Conservation (phyloP, 768 basidiomycete genomes). For the Trichaptum fuscoviolaceum region DNA sequence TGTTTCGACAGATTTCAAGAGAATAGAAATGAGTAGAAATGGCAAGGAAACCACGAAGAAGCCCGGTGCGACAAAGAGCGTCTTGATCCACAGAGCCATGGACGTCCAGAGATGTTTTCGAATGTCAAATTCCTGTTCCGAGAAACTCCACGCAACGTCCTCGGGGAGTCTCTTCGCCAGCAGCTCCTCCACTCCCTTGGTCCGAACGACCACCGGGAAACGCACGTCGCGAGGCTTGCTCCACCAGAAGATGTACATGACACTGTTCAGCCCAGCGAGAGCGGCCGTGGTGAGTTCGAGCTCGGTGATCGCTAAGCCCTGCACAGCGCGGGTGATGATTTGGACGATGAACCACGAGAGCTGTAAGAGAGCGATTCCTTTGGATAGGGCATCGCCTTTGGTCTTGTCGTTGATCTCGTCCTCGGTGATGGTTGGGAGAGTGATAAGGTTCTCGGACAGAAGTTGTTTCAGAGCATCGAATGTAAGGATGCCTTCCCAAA, state of each 20-base stretch:
- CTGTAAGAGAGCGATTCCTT: neutral
- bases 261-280: conserved; percentile 7
- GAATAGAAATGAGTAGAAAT: too few species aligned
- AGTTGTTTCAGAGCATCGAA: neutral
- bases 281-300: neutral
- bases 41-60: too few species aligned
- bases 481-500: neutral
- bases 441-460: neutral
- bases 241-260: conserved; percentile 11
- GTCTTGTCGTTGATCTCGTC: neutral
- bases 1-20: too few species aligned
- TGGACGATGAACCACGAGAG: neutral
- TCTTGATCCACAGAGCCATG: too few species aligned
- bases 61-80: too few species aligned
- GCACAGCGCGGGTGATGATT: neutral
- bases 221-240: conserved; percentile 10
- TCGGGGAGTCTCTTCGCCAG: neutral
- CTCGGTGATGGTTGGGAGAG: neutral
- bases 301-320: neutral
- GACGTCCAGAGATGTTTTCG: neutral
- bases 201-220: neutral
- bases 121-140: neutral
- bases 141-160: neutral
- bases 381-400: neutral
- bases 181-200: neutral